Conservation (phyloP, 768 basidiomycete genomes). For the Lentinus tigrinus region DNA sequence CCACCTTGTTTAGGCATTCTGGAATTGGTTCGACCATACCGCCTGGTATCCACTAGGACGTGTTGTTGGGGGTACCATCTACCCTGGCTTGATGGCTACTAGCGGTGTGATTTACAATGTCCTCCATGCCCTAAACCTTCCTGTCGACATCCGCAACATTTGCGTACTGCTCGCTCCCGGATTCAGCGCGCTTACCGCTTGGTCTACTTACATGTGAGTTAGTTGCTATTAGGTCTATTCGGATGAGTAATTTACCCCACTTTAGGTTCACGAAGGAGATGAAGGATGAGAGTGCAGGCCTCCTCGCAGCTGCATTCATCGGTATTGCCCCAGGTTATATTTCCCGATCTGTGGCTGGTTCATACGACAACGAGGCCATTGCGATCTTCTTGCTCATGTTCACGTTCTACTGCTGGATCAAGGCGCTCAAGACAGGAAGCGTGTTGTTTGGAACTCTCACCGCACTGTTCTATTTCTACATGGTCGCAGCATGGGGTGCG, state of each 20-base stretch:
- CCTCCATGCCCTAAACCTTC: conserved; percentile 84
- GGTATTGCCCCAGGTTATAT: conserved; percentile 98
- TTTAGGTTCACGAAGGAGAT: conserved; percentile 92
- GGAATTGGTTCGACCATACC: conserved; percentile 99
- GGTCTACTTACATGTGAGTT: conserved; percentile 90
- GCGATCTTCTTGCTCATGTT: conserved; percentile 99
- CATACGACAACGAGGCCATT: conserved; percentile 99
- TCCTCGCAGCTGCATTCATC: conserved; percentile 97
- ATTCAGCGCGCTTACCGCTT: conserved; percentile 95
- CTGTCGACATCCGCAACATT: conserved; percentile 95
- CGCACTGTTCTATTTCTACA: conserved; percentile 98
- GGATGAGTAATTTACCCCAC: background rate
- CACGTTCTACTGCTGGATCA: conserved; percentile 97
- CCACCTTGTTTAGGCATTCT: no score
- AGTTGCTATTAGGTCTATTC: no score
- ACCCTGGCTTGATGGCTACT: conserved; percentile 97
- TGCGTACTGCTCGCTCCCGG: conserved; percentile 97
- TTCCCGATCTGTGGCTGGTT: conserved; percentile 97
- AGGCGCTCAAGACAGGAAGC: conserved; percentile 90
- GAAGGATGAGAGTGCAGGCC: conserved; percentile 92
- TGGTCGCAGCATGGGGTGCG: conserved; percentile 99
- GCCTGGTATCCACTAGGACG: conserved; percentile 99
- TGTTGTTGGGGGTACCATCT: conserved; percentile 97
- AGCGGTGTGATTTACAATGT: conserved; percentile 95
- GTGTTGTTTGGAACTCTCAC: conserved; percentile 88